Evolutionary conservation across 345 rosid genomes (phyloP).

Genomic region (Murraya koenigii): DNA sequence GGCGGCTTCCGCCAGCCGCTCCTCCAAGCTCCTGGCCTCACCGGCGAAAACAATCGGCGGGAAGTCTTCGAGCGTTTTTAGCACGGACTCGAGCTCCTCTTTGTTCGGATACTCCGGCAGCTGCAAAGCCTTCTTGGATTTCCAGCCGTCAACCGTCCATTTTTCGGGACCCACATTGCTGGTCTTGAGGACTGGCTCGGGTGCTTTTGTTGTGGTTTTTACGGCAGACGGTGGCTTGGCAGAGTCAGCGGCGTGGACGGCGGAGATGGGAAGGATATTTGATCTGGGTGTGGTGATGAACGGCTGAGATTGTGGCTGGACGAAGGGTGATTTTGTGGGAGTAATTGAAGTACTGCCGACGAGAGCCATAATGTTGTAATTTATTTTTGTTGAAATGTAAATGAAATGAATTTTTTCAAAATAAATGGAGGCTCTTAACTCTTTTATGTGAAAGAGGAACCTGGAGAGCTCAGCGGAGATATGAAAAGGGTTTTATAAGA

Average conservation of each 20-base stretch:
- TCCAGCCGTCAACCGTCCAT: conserved; percentile 64
- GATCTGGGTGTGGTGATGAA: conserved; percentile 20
- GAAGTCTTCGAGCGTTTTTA: conserved; percentile 48
- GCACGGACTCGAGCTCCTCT: conserved; percentile 55
- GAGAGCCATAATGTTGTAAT: conserved; percentile 27
- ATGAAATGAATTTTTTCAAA: neutral
- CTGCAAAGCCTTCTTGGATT: conserved; percentile 58
- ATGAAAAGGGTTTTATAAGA: conserved; percentile 13
- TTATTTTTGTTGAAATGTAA: neutral
- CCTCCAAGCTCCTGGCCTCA: conserved; percentile 52
- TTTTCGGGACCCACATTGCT: conserved; percentile 23
- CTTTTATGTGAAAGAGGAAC: neutral
- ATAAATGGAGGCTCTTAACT: neutral
- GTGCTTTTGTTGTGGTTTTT: conserved; percentile 1
- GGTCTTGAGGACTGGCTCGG: conserved; percentile 6
- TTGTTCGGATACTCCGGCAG: conserved; percentile 59
- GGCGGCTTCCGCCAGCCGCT: conserved; percentile 58
- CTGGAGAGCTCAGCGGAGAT: conserved; percentile 1
- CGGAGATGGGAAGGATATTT: conserved; percentile 37
- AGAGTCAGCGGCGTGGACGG: conserved; percentile 57
- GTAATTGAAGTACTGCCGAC: conserved; percentile 29
- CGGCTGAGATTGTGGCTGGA: conserved; percentile 18
- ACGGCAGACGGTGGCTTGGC: conserved; percentile 26
- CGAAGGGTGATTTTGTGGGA: conserved; percentile 29
- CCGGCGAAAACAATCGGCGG: conserved; percentile 76